A percentile compares a stretch with the other conserved stretches of the same genome.
Evolutionary conservation across 495 filamentous ascomycete species (phyloP).

Genomic region (Aspergillus nidulans): DNA sequence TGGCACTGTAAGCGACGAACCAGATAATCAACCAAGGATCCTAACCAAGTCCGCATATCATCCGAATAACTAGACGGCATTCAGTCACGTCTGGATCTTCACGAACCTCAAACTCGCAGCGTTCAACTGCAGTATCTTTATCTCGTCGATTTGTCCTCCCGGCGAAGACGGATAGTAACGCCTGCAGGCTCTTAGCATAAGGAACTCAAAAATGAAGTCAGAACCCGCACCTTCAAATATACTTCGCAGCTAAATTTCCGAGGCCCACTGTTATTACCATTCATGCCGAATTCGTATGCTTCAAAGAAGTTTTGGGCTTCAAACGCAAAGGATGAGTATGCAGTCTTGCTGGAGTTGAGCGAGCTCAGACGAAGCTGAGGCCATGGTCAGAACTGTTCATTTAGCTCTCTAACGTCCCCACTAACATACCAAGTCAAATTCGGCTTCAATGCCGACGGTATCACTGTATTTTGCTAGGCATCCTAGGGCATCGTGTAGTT

Average conservation of each 20-base stretch:
- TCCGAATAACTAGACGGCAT: slow-evolving; percentile 75
- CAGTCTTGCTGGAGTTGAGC: slow-evolving; percentile 89
- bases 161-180: slow-evolving; percentile 72
- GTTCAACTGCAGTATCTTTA: slow-evolving; percentile 74
- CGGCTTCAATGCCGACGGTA: slow-evolving; percentile 79
- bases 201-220: neutral
- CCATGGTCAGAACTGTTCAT: slow-evolving; percentile 4
- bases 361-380: slow-evolving; percentile 71
- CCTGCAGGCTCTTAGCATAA: slow-evolving; percentile 36
- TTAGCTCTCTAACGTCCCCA: neutral
- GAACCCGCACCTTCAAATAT: slow-evolving; percentile 52
- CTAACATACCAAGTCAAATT: slow-evolving; percentile 60
- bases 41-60: slow-evolving; percentile 81
- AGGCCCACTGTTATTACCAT: slow-evolving; percentile 6
- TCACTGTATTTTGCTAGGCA: slow-evolving; percentile 94
- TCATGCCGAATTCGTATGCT: slow-evolving; percentile 50
- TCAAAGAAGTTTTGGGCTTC: slow-evolving; percentile 75
- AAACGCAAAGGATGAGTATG: slow-evolving; percentile 79
- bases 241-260: slow-evolving; percentile 66
- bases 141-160: slow-evolving; percentile 59
- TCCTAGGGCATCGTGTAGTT: slow-evolving; percentile 75
- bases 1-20: slow-evolving; percentile 19
- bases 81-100: slow-evolving; percentile 66
- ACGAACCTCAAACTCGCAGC: slow-evolving; percentile 79
- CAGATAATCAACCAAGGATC: neutral